Evolutionary conservation across 2,329 filamentous ascomycete genomes (phyloP).

Genomic region (Microcera coccophila): DNA sequence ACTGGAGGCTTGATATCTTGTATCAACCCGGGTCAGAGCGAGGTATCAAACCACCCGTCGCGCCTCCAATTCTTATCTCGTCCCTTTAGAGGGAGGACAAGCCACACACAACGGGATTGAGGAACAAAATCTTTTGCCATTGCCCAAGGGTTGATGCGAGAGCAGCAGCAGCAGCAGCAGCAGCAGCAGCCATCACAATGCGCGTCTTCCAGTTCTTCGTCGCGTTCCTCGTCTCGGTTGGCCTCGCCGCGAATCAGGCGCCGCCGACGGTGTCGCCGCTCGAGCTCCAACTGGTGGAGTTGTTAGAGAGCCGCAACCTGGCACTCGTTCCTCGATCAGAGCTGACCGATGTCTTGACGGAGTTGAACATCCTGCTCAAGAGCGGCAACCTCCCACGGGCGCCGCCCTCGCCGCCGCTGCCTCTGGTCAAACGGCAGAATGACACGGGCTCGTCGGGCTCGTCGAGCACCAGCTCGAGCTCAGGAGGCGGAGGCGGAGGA

Average conservation of each 20-base stretch:
- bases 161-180: no score
- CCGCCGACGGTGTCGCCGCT: conserved; percentile 23
- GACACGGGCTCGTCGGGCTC: conserved; percentile 5
- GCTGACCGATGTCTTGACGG: conserved; percentile 42
- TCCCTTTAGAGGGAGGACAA: no score
- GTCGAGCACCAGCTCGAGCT: conserved; percentile 1
- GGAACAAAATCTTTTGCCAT: no score
- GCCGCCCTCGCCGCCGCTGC: no score
- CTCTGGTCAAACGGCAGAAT: conserved; percentile 16
- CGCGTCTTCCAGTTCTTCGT: conserved; percentile 35
- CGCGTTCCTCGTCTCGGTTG: conserved; percentile 32
- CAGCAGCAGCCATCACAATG: conserved; percentile 32
- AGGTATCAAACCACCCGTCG: no score
- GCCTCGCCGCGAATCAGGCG: conserved; percentile 28
- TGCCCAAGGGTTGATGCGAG: no score
- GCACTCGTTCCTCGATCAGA: conserved; percentile 44
- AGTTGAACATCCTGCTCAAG: conserved; percentile 40
- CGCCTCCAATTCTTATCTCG: no score
- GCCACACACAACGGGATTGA: no score
- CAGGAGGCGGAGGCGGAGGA: no score
- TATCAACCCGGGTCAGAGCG: no score
- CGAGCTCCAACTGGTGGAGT: conserved; percentile 38
- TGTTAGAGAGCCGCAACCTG: conserved; percentile 42
- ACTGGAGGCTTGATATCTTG: no score
- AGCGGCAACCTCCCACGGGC: conserved; percentile 18